Conservation (phyloP, 169 alveolate species). For the Plasmodium knowlesi region DNA sequence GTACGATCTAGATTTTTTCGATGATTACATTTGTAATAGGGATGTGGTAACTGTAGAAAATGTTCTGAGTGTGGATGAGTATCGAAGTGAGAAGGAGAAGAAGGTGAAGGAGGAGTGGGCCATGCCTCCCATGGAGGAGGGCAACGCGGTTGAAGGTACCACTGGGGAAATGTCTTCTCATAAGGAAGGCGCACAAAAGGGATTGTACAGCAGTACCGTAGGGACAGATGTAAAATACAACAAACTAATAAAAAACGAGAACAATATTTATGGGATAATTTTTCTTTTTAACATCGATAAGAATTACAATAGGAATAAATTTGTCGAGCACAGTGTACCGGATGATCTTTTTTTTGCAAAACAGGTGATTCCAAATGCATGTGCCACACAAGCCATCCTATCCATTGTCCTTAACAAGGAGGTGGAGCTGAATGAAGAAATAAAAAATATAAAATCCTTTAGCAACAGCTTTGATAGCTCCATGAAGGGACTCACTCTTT, state of each 20-base stretch:
- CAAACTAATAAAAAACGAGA: conserved; percentile 67
- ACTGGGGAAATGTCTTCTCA: background rate
- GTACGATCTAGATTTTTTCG: conserved; percentile 77
- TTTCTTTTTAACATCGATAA: conserved; percentile 88
- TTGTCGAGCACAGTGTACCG: conserved; percentile 30
- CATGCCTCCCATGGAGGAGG: too few species aligned
- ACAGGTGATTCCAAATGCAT: conserved; percentile 92
- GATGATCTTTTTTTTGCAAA: conserved; percentile 91
- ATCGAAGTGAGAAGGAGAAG: conserved; percentile 20
- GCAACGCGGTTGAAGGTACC: background rate
- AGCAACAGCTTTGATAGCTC: conserved; percentile 86
- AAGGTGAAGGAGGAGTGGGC: background rate
- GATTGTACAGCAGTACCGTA: background rate
- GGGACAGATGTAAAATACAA: conserved; percentile 80
- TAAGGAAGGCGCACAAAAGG: background rate
- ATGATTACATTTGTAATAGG: conserved; percentile 44
- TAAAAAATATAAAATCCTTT: conserved; percentile 88
- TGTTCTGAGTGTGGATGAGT: conserved; percentile 14
- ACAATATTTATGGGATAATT: conserved; percentile 89
- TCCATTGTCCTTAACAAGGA: conserved; percentile 87
- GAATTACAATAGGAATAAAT: conserved; percentile 71
- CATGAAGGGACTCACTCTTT: conserved; percentile 89
- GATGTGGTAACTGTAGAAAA: conserved; percentile 12
- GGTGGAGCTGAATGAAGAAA: conserved; percentile 67
- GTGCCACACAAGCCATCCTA: conserved; percentile 94